Conservation (phyloP, 139 green algal genomes). For the Astrephomene gubernaculifera region DNA sequence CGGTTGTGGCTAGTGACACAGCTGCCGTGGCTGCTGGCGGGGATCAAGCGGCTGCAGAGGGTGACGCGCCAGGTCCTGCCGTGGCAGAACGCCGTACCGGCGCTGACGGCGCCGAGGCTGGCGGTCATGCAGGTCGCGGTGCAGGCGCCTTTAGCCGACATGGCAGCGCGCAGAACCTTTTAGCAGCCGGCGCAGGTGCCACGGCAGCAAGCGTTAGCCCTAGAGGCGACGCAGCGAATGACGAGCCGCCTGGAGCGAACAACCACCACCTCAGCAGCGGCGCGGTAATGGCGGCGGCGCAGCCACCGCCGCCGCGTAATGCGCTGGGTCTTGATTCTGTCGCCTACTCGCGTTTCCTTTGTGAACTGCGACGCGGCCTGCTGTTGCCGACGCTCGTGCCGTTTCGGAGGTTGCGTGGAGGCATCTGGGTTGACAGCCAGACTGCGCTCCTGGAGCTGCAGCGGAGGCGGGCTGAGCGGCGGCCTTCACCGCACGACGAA, state of each 20-base stretch:
- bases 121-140: neutral
- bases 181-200: neutral
- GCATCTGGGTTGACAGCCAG: slow-evolving; percentile 5
- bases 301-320: neutral
- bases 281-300: neutral
- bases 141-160: slow-evolving; percentile 10
- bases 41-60: neutral
- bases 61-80: neutral
- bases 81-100: neutral
- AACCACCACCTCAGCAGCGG: neutral
- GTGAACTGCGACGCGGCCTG: slow-evolving; percentile 19
- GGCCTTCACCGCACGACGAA: too few relatives aligned
- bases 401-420: slow-evolving; percentile 7
- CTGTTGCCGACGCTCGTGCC: slow-evolving; percentile 28
- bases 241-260: too few relatives aligned
- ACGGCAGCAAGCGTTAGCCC: too few relatives aligned
- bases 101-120: neutral
- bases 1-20: neutral
- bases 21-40: neutral
- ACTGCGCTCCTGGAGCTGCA: neutral
- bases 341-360: slow-evolving; percentile 12
- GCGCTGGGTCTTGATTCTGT: neutral
- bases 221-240: too few relatives aligned
- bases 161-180: neutral
- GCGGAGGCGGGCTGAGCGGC: neutral